phyloP scores from a whole-genome alignment of 495 filamentous ascomycete species.

The Bombardia bombarda region DNA sequence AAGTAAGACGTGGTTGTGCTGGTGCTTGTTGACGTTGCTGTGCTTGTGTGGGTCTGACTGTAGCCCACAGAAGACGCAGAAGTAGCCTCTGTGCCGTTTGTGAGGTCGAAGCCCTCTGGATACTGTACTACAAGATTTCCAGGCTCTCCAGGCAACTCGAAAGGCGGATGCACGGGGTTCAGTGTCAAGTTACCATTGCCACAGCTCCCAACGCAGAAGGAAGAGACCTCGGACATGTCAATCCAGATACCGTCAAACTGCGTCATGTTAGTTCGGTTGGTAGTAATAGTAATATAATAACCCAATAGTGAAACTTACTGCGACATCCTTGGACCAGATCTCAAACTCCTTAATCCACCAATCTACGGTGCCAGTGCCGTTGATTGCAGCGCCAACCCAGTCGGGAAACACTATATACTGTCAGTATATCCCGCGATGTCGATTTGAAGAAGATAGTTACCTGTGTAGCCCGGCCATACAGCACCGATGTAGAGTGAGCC shows the following conservation, averaged over 20 bases:
- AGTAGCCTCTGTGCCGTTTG: constrained; percentile 61
- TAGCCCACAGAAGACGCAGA: constrained; percentile 41
- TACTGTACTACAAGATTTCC: constrained; percentile 54
- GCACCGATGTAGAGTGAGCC: constrained; percentile 67
- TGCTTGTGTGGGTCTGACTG: constrained; percentile 13
- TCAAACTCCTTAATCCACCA: constrained; percentile 70
- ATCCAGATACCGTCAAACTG: constrained; percentile 85
- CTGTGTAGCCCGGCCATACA: constrained; percentile 82
- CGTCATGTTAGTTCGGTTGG: no score
- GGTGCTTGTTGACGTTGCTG: constrained; percentile 28
- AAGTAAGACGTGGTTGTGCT: constrained; percentile 43
- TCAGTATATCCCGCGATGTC: constrained; percentile 23
- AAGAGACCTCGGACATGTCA: constrained; percentile 75
- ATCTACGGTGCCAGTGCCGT: constrained; percentile 44
- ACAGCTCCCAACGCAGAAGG: constrained; percentile 76
- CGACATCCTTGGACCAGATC: constrained; percentile 50
- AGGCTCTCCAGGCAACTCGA: constrained; percentile 56
- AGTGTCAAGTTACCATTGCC: constrained; percentile 59
- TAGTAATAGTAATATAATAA: no score
- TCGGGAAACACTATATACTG: constrained; percentile 39
- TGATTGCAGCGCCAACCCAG: constrained; percentile 52
- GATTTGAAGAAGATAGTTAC: constrained; percentile 20
- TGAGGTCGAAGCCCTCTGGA: constrained; percentile 64
- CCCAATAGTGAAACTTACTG: constrained; percentile 14
- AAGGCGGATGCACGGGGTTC: constrained; percentile 64